Conservation (phyloP, 2,329 filamentous ascomycete species). For the Didymella arachidicola region DNA sequence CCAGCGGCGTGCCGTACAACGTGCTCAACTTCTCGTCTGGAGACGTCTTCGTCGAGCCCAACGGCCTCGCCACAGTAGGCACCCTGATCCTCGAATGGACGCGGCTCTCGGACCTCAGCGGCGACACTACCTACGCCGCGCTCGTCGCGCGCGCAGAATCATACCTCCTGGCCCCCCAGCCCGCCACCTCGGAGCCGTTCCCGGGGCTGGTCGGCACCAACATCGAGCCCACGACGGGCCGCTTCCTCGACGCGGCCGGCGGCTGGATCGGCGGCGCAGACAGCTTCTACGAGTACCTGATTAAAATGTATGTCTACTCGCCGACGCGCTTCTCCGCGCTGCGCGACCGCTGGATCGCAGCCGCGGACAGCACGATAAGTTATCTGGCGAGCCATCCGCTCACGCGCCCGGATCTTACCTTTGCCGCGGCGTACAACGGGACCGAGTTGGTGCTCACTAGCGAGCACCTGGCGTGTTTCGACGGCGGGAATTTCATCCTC, state of each 20-base stretch:
- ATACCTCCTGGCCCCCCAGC: conserved; percentile 73
- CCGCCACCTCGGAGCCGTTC: conserved; percentile 71
- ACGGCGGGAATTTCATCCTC: conserved; percentile 85
- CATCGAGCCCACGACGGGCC: conserved; percentile 70
- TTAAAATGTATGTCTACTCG: conserved; percentile 91
- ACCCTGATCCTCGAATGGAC: conserved; percentile 87
- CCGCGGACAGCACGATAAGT: conserved; percentile 77
- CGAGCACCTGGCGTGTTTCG: conserved; percentile 75
- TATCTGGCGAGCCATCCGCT: conserved; percentile 74
- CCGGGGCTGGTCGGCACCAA: conserved; percentile 77
- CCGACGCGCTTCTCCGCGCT: conserved; percentile 68
- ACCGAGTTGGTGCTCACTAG: conserved; percentile 45
- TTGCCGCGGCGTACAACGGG: conserved; percentile 67
- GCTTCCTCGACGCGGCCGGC: conserved; percentile 71
- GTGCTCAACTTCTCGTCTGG: conserved; percentile 66
- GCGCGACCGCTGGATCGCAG: conserved; percentile 75
- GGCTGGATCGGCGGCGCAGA: conserved; percentile 82
- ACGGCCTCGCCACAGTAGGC: conserved; percentile 78
- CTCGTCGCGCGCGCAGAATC: conserved; percentile 73
- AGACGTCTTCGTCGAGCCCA: conserved; percentile 61
- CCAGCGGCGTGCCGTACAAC: conserved; percentile 77
- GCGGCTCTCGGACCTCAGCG: conserved; percentile 76
- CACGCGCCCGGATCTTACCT: conserved; percentile 74
- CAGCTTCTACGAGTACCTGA: conserved; percentile 87
- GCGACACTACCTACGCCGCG: conserved; percentile 69